Percentiles rank a stretch among this genome's conserved stretches.
Conservation (phyloP, 1,284 basidiomycete genomes). For the Heliocybe sulcata region DNA sequence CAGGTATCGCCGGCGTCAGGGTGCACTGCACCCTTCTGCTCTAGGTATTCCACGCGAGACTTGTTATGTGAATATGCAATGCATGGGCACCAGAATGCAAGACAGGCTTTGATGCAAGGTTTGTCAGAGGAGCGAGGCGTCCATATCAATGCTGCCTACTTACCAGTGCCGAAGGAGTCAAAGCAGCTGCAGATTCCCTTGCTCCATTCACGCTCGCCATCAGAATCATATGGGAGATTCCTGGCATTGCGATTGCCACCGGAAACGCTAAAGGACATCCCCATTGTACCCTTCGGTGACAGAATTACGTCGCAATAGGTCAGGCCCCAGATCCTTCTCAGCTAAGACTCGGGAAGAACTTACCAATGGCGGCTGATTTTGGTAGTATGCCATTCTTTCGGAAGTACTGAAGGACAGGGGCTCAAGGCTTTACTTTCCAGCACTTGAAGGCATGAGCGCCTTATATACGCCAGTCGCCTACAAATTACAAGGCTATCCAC, state of each 20-base stretch:
- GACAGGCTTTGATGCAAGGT: constrained; percentile 17
- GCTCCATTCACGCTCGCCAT: constrained; percentile 38
- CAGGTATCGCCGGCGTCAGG: constrained; percentile 9
- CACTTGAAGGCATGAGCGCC: neutral
- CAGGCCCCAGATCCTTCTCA: neutral
- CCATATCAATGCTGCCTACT: no score
- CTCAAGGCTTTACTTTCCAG: neutral
- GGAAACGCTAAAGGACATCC: constrained; percentile 7
- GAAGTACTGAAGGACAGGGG: neutral
- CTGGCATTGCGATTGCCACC: constrained; percentile 33
- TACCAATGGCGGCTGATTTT: neutral
- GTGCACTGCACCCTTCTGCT: constrained; percentile 23
- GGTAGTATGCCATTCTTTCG: neutral
- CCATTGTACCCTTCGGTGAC: neutral
- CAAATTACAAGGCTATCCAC: neutral
- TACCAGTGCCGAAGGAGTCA: constrained; percentile 29
- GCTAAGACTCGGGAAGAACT: neutral
- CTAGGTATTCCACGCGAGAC: constrained; percentile 28
- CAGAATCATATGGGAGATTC: constrained; percentile 27
- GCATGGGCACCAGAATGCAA: constrained; percentile 31
- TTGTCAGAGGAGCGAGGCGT: no score
- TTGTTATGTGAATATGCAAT: constrained; percentile 29
- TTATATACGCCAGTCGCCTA: neutral
- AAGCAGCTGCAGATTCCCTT: constrained; percentile 31
- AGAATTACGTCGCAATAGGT: neutral